A percentile compares a stretch with the other conserved stretches of the same genome.
These are phyloP conservation scores for Acanthochlamys bracteata DNA, from an alignment of 106 monocot genomes.

Conservation along the genomic window DNA sequence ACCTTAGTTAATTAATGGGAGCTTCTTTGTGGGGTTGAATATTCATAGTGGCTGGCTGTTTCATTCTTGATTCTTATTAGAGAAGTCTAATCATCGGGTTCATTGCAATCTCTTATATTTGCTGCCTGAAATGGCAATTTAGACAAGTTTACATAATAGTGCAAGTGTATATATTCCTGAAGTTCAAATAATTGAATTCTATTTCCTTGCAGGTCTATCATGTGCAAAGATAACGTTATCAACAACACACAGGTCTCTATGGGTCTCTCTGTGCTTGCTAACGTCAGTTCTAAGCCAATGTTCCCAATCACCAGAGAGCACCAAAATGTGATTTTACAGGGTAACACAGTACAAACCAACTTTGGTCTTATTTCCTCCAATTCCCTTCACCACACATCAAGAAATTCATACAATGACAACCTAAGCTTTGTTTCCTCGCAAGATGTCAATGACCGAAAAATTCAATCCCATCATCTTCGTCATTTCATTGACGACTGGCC, in stretches of 20 bases:
- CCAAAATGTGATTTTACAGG: conserved; percentile 34
- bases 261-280: conserved; percentile 10
- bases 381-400: conserved; percentile 18
- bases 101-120: too few species aligned
- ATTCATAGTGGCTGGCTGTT: too few species aligned
- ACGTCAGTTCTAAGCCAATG: conserved; percentile 10
- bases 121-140: too few species aligned
- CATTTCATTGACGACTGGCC: conserved; percentile 66
- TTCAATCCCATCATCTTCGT: conserved; percentile 33
- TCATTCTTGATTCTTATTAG: too few species aligned
- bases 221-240: conserved; percentile 36
- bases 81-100: too few species aligned
- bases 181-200: background rate
- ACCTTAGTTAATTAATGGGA: too few species aligned
- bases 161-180: too few species aligned
- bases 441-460: conserved; percentile 21
- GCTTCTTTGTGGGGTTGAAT: too few species aligned
- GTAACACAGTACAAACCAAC: conserved; percentile 9
- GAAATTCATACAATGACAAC: conserved; percentile 22
- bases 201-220: conserved; percentile 36
- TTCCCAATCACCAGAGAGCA: conserved; percentile 20
- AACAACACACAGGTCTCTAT: conserved; percentile 5
- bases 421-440: conserved; percentile 17
- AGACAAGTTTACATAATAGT: too few species aligned
- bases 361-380: conserved; percentile 27